A percentile compares a stretch with the other conserved stretches of the same genome.
phyloP scores from a whole-genome alignment of 2,329 filamentous ascomycete genomes.

The Davidsoniella neocaledoniae region DNA sequence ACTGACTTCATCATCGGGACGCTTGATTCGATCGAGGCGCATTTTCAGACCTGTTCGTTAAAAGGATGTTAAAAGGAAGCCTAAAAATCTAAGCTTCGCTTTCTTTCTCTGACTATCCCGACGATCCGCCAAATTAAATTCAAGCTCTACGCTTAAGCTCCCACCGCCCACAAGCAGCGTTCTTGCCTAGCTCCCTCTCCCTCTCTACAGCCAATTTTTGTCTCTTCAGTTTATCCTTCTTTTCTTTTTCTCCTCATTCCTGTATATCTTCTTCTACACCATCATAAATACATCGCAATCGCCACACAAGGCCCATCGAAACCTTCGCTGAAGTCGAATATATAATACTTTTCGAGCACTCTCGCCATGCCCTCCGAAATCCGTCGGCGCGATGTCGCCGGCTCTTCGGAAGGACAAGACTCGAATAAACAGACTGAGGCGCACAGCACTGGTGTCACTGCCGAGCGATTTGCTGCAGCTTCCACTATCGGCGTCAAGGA shows the following conservation, averaged over 20 bases:
- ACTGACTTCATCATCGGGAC: no score
- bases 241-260: background rate
- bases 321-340: no score
- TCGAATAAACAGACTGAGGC: slow-evolving; percentile 13
- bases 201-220: background rate
- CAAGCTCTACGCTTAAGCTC: no score
- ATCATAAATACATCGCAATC: background rate
- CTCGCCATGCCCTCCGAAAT: slow-evolving; percentile 6
- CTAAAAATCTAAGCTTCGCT: no score
- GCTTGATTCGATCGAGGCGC: no score
- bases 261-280: background rate
- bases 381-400: slow-evolving; percentile 2
- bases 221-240: background rate
- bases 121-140: no score
- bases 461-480: slow-evolving; percentile 18
- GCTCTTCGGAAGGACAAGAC: slow-evolving; percentile 1
- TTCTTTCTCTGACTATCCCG: no score
- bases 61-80: no score
- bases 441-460: slow-evolving; percentile 15
- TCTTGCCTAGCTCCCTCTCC: no score
- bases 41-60: no score
- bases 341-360: background rate
- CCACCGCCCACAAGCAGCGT: no score
- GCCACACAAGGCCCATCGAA: background rate
- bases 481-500: slow-evolving; percentile 23